Evolutionary conservation across 352 stramenopile species (phyloP).

Genomic region (Globisporangium lucens): DNA sequence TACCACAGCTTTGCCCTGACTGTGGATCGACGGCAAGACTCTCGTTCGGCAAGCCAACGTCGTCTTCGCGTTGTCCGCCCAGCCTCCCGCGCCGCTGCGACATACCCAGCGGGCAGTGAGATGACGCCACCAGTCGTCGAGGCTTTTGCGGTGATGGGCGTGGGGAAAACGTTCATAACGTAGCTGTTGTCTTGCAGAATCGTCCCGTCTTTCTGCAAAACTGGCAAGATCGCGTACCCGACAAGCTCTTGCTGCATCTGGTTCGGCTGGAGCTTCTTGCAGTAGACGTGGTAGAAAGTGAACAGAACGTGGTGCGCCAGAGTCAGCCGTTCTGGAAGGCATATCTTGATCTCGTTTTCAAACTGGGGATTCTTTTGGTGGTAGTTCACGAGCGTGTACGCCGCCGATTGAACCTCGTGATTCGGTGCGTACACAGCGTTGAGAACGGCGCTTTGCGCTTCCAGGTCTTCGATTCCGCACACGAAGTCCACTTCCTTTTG

Average conservation of each 20-base stretch:
- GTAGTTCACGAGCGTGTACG: slow-evolving; percentile 62
- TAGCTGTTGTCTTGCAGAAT: slow-evolving; percentile 50
- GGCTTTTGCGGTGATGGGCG: slow-evolving; percentile 19
- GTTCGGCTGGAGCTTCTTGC: slow-evolving; percentile 62
- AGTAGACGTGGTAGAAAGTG: slow-evolving; percentile 81
- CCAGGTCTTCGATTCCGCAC: slow-evolving; percentile 31
- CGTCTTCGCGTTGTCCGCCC: slow-evolving; percentile 30
- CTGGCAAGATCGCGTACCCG: slow-evolving; percentile 44
- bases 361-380: slow-evolving; percentile 78
- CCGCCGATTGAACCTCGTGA: slow-evolving; percentile 24
- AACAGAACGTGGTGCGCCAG: slow-evolving; percentile 54
- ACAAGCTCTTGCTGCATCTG: slow-evolving; percentile 69
- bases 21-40: slow-evolving; percentile 54
- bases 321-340: slow-evolving; percentile 52
- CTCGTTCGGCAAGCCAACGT: slow-evolving; percentile 43
- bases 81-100: slow-evolving; percentile 26
- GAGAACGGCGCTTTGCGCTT: slow-evolving; percentile 31
- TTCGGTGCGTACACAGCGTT: slow-evolving; percentile 35
- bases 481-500: slow-evolving; percentile 44
- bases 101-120: slow-evolving; percentile 39
- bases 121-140: slow-evolving; percentile 27
- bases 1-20: slow-evolving; percentile 45
- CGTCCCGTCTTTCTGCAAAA: slow-evolving; percentile 47
- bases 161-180: slow-evolving; percentile 32
- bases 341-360: slow-evolving; percentile 73